A percentile compares a stretch with the other conserved stretches of the same genome.
Conservation (phyloP, 2,329 filamentous ascomycete species). For the Pseudogymnoascus sp. region DNA sequence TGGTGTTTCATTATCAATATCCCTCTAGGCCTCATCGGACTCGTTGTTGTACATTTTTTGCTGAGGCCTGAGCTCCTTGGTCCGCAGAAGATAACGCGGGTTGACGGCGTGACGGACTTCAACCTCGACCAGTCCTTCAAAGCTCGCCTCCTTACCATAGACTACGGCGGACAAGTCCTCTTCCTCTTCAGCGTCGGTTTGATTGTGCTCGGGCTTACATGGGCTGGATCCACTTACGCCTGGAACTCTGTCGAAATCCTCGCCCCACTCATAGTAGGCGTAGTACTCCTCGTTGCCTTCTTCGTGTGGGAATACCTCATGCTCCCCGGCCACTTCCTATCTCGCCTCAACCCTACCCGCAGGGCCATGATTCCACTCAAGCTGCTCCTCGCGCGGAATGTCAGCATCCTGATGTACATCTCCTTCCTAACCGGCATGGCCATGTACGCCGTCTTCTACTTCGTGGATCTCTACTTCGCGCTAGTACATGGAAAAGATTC, state of each 20-base stretch:
- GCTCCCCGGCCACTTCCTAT: constrained; percentile 37
- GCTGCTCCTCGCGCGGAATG: constrained; percentile 49
- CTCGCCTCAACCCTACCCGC: constrained; percentile 43
- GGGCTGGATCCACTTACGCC: constrained; percentile 35
- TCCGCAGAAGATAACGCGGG: constrained; percentile 33
- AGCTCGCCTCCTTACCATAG: constrained; percentile 44
- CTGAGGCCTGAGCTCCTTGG: constrained; percentile 52
- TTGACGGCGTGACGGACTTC: constrained; percentile 37
- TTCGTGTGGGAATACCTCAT: constrained; percentile 38
- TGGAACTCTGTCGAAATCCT: constrained; percentile 34
- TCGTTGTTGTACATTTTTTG: constrained; percentile 47
- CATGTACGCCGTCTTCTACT: constrained; percentile 54
- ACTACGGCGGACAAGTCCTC: constrained; percentile 46
- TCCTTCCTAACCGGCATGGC: constrained; percentile 52
- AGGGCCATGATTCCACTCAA: constrained; percentile 57
- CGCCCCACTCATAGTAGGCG: constrained; percentile 32
- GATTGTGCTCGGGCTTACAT: constrained; percentile 38
- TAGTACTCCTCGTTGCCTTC: constrained; percentile 31
- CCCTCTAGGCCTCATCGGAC: constrained; percentile 44
- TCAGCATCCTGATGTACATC: constrained; percentile 52
- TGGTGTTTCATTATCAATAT: constrained; percentile 60
- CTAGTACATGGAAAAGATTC: constrained; percentile 46
- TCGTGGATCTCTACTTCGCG: constrained; percentile 60
- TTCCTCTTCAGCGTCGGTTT: constrained; percentile 35
- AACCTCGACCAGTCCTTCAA: constrained; percentile 20